Percentiles rank a stretch among this genome's conserved stretches.
These are phyloP conservation scores for Boletellus ananas DNA, from an alignment of 768 basidiomycete genomes.

Conservation along the genomic window DNA sequence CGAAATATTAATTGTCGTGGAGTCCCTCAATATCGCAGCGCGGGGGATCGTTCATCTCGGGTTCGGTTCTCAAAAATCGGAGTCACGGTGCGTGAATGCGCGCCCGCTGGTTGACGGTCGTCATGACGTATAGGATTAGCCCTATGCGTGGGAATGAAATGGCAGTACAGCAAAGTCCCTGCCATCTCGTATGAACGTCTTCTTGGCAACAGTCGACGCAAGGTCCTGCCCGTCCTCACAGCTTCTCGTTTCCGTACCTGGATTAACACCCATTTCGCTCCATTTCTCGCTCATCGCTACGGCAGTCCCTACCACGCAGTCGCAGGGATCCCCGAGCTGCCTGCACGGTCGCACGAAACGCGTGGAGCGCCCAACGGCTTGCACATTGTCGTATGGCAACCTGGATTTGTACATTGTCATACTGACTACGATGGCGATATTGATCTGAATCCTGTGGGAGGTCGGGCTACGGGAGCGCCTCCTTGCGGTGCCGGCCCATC, in stretches of 20 bases:
- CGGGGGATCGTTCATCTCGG: no score
- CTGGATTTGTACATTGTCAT: neutral
- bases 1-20: no score
- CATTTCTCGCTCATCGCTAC: neutral
- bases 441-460: neutral
- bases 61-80: no score
- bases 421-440: neutral
- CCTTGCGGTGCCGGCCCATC: slow-evolving; percentile 2
- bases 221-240: neutral
- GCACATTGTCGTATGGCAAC: neutral
- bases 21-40: no score
- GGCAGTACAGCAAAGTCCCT: neutral
- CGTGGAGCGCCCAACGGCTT: neutral
- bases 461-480: neutral
- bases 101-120: no score
- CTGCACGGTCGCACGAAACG: no score
- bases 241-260: neutral
- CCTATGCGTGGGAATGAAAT: slow-evolving; percentile 3
- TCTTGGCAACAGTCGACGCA: neutral
- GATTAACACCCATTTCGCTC: neutral
- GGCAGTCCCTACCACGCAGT: neutral
- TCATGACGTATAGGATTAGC: neutral
- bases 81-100: no score
- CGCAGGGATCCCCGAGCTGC: no score
- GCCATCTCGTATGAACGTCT: neutral